Conservation (phyloP, 2,329 filamentous ascomycete species). For the Myotisia sp. region DNA sequence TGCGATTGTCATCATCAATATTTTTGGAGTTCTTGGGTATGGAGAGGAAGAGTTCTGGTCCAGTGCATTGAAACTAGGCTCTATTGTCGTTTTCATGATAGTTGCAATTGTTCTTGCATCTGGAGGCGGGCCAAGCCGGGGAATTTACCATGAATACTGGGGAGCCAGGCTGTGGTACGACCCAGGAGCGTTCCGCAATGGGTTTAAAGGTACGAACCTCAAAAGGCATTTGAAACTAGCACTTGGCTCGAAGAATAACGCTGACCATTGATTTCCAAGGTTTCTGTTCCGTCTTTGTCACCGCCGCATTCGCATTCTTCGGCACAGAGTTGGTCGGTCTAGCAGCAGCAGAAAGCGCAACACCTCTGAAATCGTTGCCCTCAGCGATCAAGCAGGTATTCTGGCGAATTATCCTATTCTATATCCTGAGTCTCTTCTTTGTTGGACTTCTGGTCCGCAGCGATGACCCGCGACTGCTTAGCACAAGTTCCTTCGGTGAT, state of each 20-base stretch:
- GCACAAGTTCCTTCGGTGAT: slow-evolving; percentile 23
- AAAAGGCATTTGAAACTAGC: background rate
- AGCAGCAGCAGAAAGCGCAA: slow-evolving; percentile 41
- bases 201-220: slow-evolving; percentile 36
- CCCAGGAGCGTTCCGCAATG: slow-evolving; percentile 53
- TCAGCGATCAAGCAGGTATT: slow-evolving; percentile 41
- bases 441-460: slow-evolving; percentile 44
- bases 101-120: slow-evolving; percentile 54
- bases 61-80: slow-evolving; percentile 64
- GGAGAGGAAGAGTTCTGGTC: slow-evolving; percentile 75
- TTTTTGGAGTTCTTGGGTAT: slow-evolving; percentile 71
- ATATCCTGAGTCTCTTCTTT: slow-evolving; percentile 41
- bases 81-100: slow-evolving; percentile 74
- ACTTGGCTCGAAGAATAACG: background rate
- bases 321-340: slow-evolving; percentile 39
- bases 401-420: slow-evolving; percentile 43
- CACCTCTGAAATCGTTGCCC: slow-evolving; percentile 39
- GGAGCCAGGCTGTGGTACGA: slow-evolving; percentile 57
- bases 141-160: slow-evolving; percentile 17
- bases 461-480: slow-evolving; percentile 27
- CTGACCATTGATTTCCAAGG: slow-evolving; percentile 20
- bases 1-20: slow-evolving; percentile 59
- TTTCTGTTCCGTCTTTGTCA: slow-evolving; percentile 45
- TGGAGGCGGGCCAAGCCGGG: slow-evolving; percentile 28
- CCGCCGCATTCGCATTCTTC: slow-evolving; percentile 24